Evolutionary conservation across 257 asterid genomes (phyloP), one percentile per base, ranked within the genome.

Genomic region (Fraxinus quadrangulata): DNA sequence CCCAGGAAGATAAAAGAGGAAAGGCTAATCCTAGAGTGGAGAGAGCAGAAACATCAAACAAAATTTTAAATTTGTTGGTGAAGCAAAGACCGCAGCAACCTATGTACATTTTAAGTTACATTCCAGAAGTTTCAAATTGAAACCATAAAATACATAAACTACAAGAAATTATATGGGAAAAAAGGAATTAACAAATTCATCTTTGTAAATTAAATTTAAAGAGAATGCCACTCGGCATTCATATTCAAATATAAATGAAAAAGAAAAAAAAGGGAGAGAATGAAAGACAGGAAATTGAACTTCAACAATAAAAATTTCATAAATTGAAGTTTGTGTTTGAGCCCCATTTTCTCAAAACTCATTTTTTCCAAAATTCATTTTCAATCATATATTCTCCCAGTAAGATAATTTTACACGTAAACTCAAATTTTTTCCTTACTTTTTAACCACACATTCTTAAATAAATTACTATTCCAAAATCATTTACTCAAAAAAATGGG

Each of bases 61-160:
- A 17, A 49, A 4, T 17, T 51, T 51, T 19, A 17, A 49, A 49
- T 49, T 49, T 51, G 23, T 16, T 51, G 63, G 63, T 51, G 6
- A 51, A 16, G 23, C 24, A 16, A 16, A 51, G 66, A 56, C 26
- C 1, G 28, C 28, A 56, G 63, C 66, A 56, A 56, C 66, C 28
- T 56, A 56, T 28, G 1, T 56, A n/a, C 26, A 19, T 54, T 54
- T 19, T 5, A n/a, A 19, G 66, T 56, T 19, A 6, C 28, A 5
- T 6, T 21, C 28, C 66, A 56, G 4, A 56, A 56, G 26, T 56
- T 56, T n/a, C 26, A 8, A 51, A 6, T 7, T 56, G 66, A 56
- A 56, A 56, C 28, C 11, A 54, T 54, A 54, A 56, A 56, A 56
- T 56, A 56, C 66, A n/a, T n/a, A 56, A 56, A n/a, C 66, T 56